These are phyloP conservation scores for Saturnispora kantuleensis DNA, from an alignment of 805 yeast species.

Conservation along the genomic window DNA sequence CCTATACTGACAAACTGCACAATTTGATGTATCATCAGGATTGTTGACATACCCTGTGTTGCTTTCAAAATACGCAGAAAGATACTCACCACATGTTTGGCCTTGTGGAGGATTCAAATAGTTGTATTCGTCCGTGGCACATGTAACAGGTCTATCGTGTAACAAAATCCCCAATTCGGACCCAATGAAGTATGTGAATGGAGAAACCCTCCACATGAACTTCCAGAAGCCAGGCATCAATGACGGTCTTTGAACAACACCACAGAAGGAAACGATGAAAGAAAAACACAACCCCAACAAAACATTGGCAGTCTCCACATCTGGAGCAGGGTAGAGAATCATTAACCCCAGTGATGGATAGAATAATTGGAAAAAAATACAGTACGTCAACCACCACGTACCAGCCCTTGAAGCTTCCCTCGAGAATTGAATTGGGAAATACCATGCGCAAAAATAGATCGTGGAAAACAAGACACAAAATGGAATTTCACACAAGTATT, in stretches of 20 bases:
- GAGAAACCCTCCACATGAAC: constrained; percentile 63
- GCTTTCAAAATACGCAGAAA: constrained; percentile 28
- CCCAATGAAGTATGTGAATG: constrained; percentile 61
- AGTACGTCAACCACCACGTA: constrained; percentile 30
- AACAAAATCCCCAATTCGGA: constrained; percentile 37
- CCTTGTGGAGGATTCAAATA: constrained; percentile 48
- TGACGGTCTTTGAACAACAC: constrained; percentile 49
- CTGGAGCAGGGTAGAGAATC: constrained; percentile 48
- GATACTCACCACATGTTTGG: constrained; percentile 52
- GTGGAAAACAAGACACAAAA: constrained; percentile 42
- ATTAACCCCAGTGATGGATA: constrained; percentile 43
- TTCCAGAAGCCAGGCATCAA: constrained; percentile 52
- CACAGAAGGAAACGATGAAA: constrained; percentile 56
- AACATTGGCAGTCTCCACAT: constrained; percentile 58
- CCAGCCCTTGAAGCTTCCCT: constrained; percentile 36
- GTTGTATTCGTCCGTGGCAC: constrained; percentile 40
- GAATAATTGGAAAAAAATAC: constrained; percentile 35
- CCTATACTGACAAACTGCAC: constrained; percentile 40
- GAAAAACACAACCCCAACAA: constrained; percentile 46
- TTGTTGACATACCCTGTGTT: constrained; percentile 49
- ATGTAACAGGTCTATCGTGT: constrained; percentile 42
- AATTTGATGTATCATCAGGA: constrained; percentile 38
- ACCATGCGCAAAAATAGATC: constrained; percentile 34
- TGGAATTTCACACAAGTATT: constrained; percentile 52
- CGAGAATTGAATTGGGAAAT: constrained; percentile 28